These are phyloP conservation scores for Fusarium xyrophilum DNA, from an alignment of 2,329 filamentous ascomycete species.

Conservation along the genomic window DNA sequence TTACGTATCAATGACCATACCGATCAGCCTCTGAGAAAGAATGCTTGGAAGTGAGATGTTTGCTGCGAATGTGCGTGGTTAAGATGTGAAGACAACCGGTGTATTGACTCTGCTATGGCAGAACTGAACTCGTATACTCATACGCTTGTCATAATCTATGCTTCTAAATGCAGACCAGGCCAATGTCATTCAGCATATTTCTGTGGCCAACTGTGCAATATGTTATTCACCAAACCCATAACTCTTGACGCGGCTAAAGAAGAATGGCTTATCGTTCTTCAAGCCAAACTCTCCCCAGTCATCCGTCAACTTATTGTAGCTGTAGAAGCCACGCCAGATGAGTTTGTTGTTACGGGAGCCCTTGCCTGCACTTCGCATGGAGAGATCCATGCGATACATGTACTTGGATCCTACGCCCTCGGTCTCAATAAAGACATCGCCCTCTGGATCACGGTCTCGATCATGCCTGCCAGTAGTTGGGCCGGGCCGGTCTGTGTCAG, in stretches of 20 bases:
- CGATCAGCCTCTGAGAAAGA: not conserved
- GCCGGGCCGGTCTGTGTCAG: constrained; percentile 5
- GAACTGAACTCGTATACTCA: not conserved
- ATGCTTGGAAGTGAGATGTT: not conserved
- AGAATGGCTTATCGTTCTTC: constrained; percentile 69
- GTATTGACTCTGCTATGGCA: not conserved
- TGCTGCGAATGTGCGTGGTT: accelerated
- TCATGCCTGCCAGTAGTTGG: not conserved
- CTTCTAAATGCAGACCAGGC: not conserved
- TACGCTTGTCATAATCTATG: not conserved
- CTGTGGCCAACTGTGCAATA: not conserved
- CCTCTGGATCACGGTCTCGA: constrained; percentile 54
- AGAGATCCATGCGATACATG: constrained; percentile 81
- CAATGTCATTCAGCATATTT: not conserved
- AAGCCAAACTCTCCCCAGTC: constrained; percentile 84
- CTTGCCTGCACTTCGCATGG: constrained; percentile 68
- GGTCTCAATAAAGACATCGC: constrained; percentile 82
- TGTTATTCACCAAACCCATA: constrained; percentile 58
- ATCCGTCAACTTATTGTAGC: constrained; percentile 86
- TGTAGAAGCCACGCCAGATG: constrained; percentile 88
- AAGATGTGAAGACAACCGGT: not conserved
- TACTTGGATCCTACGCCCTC: constrained; percentile 82
- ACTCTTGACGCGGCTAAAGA: constrained; percentile 71
- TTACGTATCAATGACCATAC: constrained; percentile 9
- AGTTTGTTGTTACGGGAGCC: constrained; percentile 83